phyloP scores from a whole-genome alignment of 768 basidiomycete genomes.

The Mycena latifolia region DNA sequence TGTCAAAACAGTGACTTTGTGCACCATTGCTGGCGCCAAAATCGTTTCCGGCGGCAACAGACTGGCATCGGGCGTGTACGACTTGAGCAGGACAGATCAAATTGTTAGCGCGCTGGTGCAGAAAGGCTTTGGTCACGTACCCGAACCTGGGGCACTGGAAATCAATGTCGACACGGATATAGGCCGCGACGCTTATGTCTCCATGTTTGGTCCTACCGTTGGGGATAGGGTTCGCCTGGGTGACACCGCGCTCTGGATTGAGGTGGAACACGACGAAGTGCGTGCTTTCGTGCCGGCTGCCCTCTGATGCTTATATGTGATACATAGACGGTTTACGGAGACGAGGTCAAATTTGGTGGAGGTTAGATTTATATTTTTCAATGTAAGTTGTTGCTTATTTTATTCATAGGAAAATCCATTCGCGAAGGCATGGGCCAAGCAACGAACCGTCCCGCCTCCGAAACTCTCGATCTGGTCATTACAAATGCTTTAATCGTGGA shows the following conservation, averaged over 20 bases:
- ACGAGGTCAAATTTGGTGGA: conserved; percentile 98
- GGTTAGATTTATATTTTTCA: conserved; percentile 56
- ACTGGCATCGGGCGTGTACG: conserved; percentile 70
- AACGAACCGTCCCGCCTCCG: conserved; percentile 72
- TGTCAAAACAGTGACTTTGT: conserved; percentile 84
- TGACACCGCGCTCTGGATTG: conserved; percentile 91
- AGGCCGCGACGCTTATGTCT: conserved; percentile 80
- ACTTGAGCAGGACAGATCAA: conserved; percentile 55
- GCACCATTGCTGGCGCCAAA: conserved; percentile 79
- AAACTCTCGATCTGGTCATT: conserved; percentile 91
- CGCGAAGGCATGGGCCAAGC: conserved; percentile 98
- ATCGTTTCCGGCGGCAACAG: conserved; percentile 85
- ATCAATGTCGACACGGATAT: conserved; percentile 68
- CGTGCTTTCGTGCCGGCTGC: conserved; percentile 24
- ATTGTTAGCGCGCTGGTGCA: conserved; percentile 64
- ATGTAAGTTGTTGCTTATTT: not conserved
- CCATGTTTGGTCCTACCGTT: conserved; percentile 95
- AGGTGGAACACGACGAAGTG: conserved; percentile 90
- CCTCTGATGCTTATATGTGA: not conserved
- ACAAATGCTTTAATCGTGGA: conserved; percentile 96
- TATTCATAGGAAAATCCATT: conserved; percentile 85
- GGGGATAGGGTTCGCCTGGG: conserved; percentile 92
- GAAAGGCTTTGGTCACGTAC: conserved; percentile 77
- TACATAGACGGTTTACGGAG: conserved; percentile 85
- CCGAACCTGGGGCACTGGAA: conserved; percentile 72